Evolutionary conservation across 805 yeast species (phyloP).

Genomic region (baker's yeast (Saccharomyces cerevisiae)): DNA sequence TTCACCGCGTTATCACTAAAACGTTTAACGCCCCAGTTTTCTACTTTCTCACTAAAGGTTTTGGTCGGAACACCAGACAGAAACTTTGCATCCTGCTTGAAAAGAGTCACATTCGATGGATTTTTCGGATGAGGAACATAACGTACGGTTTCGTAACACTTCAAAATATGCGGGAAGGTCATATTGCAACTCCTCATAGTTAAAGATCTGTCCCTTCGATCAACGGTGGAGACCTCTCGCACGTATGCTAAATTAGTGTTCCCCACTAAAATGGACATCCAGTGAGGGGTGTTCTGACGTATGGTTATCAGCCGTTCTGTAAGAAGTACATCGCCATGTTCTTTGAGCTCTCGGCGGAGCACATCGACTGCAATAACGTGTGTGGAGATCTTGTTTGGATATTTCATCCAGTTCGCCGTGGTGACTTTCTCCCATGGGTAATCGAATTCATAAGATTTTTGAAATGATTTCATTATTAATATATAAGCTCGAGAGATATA

Average conservation of each 20-base stretch:
- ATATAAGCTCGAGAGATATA: not conserved
- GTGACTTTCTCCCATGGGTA: constrained; percentile 93
- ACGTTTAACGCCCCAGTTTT: constrained; percentile 85
- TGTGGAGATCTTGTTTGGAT: constrained; percentile 85
- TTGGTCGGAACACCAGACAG: constrained; percentile 71
- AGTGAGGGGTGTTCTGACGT: constrained; percentile 74
- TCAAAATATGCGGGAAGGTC: constrained; percentile 66
- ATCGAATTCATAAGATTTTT: constrained; percentile 56
- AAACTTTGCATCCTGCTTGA: constrained; percentile 78
- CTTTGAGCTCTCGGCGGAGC: constrained; percentile 58
- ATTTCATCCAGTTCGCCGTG: constrained; percentile 93
- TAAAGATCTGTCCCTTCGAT: constrained; percentile 52
- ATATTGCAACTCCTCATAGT: constrained; percentile 77
- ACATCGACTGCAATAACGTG: constrained; percentile 94
- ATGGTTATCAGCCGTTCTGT: constrained; percentile 88
- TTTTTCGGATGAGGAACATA: constrained; percentile 61
- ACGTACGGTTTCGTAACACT: constrained; percentile 76
- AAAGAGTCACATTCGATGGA: constrained; percentile 47
- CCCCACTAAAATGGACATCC: constrained; percentile 71
- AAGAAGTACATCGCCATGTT: constrained; percentile 44
- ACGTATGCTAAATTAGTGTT: constrained; percentile 68
- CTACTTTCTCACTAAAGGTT: constrained; percentile 69
- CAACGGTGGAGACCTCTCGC: constrained; percentile 82
- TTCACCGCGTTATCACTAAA: constrained; percentile 78
- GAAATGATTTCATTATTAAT: constrained; percentile 65